phyloP scores from a whole-genome alignment of 2,329 filamentous ascomycete genomes.

The Pseudogymnoascus sp. region DNA sequence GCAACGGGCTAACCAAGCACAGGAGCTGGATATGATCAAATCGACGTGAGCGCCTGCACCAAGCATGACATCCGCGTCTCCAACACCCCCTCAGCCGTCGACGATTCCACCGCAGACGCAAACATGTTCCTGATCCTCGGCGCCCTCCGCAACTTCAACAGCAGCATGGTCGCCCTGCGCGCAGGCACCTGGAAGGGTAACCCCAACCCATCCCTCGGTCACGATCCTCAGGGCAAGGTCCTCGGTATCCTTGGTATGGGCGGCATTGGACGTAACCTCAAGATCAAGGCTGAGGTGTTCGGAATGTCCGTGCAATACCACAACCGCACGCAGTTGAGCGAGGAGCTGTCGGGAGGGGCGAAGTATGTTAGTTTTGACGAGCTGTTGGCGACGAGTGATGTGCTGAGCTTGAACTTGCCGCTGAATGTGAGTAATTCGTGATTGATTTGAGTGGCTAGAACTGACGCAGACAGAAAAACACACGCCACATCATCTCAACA shows the following conservation, averaged over 20 bases:
- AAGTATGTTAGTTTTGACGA: conserved; percentile 67
- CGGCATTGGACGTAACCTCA: conserved; percentile 71
- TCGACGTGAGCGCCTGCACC: conserved; percentile 66
- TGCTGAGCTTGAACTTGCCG: conserved; percentile 72
- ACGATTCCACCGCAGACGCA: conserved; percentile 75
- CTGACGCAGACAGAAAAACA: conserved; percentile 39
- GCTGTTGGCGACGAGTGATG: conserved; percentile 59
- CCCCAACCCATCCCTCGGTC: conserved; percentile 50
- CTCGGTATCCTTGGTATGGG: conserved; percentile 82
- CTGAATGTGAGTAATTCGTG: conserved; percentile 55
- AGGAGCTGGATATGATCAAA: conserved; percentile 80
- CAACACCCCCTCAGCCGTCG: conserved; percentile 72
- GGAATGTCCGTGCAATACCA: conserved; percentile 69
- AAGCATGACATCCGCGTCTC: conserved; percentile 59
- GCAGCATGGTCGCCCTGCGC: conserved; percentile 55
- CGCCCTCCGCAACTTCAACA: conserved; percentile 64
- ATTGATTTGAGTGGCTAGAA: not conserved
- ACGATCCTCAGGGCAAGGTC: conserved; percentile 70
- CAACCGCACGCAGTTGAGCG: conserved; percentile 54
- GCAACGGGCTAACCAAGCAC: not conserved
- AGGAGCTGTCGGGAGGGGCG: conserved; percentile 46
- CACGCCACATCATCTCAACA: conserved; percentile 65
- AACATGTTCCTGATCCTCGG: conserved; percentile 76
- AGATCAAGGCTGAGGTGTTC: conserved; percentile 64
- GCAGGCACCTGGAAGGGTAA: conserved; percentile 58